Base-by-base conservation (phyloP, 1,139 yeast genomes). In the Entelexis sorbosivorans region DNA sequence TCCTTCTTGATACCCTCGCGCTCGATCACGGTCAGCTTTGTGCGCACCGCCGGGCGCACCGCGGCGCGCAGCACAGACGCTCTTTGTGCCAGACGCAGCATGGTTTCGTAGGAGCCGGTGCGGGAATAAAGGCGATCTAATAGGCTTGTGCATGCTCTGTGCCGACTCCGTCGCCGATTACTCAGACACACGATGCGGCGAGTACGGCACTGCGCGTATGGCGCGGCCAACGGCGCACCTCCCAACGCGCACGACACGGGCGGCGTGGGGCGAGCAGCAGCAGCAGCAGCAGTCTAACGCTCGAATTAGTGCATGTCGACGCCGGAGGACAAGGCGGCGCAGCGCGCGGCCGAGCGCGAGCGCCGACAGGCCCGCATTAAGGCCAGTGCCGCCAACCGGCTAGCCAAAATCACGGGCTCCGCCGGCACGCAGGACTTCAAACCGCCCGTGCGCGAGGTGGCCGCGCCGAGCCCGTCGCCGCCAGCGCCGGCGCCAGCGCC, bases 351-450 rank as follows among this genome's bases (percentile, higher is more conserved):
- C 35, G 64, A 68, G 36, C 59, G 72, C 40, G 72, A 67, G 52
- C 58, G 69, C 29, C 65, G 73, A 16, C 67, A 65, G 60, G 69
- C 68, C 10, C 60, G 61, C 26, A 66, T 69, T 45, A 57, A 58
- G 24, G 66, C 64, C 19, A 63, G 63, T 10, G 71, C 69, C 3
- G 60, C 65, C 5, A 59, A 61, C 50, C 56, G 73, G 14, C 59
- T 69, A 31, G 63, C 66, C n/a, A 63, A 66, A 42, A 69, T 69
- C 55, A 67, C 73, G 24, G 63, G 64, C 44, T 56, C 61, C 2
- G 60, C 61, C 9, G 59, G 59, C 17, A 47, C 55, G 13, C 31
- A 42, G 42, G 59, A 53, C 44, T 53, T 36, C 53, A 49, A 55
- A 34, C 46, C 35, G 56, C 60, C 43, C 56, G 58, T 29, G 55